These are phyloP conservation scores for Trichosporon asahii DNA, from an alignment of 1,284 basidiomycete species.

Conservation along the genomic window DNA sequence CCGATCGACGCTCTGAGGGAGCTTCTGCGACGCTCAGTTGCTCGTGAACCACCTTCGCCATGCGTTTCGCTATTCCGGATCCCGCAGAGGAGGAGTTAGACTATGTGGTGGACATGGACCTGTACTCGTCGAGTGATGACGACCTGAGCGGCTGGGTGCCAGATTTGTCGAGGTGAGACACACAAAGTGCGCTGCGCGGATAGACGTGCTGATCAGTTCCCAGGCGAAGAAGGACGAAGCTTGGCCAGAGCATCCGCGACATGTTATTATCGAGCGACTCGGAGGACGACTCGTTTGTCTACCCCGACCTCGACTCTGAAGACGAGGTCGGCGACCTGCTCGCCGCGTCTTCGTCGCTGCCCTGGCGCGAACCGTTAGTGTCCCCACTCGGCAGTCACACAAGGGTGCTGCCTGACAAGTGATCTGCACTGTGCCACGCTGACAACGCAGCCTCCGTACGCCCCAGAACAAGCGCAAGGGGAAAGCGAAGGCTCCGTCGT, in stretches of 20 bases:
- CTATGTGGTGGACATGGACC: constrained; percentile 22
- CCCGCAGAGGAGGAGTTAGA: constrained; percentile 25
- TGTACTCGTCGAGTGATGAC: constrained; percentile 14
- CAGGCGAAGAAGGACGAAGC: constrained; percentile 13
- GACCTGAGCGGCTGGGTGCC: constrained; percentile 19
- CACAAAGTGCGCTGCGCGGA: neutral
- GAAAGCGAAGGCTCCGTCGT: neutral
- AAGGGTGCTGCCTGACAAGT: neutral
- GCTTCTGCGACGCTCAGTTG: neutral
- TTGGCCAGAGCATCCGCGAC: constrained; percentile 30
- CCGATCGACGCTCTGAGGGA: neutral
- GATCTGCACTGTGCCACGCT: constrained; percentile 4
- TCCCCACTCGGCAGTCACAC: neutral
- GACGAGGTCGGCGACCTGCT: constrained; percentile 33
- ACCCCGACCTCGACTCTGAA: constrained; percentile 32
- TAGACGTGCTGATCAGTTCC: neutral
- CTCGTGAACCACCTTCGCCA: constrained; percentile 11
- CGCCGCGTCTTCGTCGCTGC: neutral
- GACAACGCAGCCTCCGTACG: neutral
- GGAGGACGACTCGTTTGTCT: constrained; percentile 15
- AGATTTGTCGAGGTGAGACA: constrained; percentile 12
- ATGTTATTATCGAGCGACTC: constrained; percentile 28
- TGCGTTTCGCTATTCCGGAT: constrained; percentile 36
- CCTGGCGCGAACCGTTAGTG: constrained; percentile 8
- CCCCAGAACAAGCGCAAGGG: constrained; percentile 4